Conservation (phyloP, 257 asterid species). For the Przewalskia tangutica region DNA sequence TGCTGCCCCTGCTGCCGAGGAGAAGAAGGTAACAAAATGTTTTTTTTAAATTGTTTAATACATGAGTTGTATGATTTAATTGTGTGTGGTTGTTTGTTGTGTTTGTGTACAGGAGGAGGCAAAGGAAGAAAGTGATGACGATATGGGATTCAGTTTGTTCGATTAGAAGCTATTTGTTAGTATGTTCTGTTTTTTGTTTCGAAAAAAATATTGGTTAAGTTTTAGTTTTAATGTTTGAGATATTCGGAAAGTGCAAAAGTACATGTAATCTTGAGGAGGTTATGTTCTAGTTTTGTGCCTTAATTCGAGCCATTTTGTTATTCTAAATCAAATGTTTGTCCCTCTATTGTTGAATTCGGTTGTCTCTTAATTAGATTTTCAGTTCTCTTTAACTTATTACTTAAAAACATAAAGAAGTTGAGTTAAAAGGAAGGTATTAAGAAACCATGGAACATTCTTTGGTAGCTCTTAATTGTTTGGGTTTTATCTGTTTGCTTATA, state of each 20-base stretch:
- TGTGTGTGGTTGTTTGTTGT: background rate
- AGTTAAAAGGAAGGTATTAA: background rate
- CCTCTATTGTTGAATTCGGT: background rate
- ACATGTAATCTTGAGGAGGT: background rate
- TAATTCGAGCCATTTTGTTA: background rate
- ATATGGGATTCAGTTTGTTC: constrained; percentile 44
- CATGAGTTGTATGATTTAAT: background rate
- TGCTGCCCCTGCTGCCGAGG: constrained; percentile 37
- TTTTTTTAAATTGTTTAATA: background rate
- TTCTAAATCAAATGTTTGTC: background rate
- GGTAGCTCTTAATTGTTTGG: no score
- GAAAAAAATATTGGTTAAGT: background rate
- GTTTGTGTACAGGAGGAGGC: constrained; percentile 33
- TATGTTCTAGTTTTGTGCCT: background rate
- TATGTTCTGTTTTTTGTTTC: background rate
- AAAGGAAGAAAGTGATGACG: constrained; percentile 48
- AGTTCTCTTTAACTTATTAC: background rate
- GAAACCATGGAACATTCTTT: background rate
- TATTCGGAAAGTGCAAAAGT: background rate
- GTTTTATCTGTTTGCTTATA: background rate
- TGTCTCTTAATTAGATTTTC: background rate
- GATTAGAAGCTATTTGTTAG: constrained; percentile 19
- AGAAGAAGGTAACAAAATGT: constrained; percentile 28
- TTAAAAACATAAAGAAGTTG: background rate
- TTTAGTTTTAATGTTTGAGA: background rate